phyloP scores from a whole-genome alignment of 768 basidiomycete genomes.

The Paxillus ammoniavirescens region DNA sequence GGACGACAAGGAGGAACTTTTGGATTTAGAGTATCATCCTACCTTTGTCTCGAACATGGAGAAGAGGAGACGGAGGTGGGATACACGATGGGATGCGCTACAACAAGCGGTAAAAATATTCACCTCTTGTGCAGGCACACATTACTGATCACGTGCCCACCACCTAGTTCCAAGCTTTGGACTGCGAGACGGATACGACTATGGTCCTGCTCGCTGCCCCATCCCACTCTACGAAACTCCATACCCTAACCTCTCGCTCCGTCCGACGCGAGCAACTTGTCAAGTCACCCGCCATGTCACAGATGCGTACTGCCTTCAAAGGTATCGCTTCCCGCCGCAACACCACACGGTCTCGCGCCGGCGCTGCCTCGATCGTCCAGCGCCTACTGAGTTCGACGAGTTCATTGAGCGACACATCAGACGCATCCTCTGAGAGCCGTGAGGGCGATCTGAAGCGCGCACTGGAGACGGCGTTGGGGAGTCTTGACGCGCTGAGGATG shows the following conservation, averaged over 20 bases:
- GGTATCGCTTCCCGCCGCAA: constrained; percentile 57
- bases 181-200: constrained; percentile 79
- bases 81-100: constrained; percentile 71
- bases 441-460: constrained; percentile 70
- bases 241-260: constrained; percentile 63
- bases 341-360: constrained; percentile 45
- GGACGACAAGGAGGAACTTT: constrained; percentile 64
- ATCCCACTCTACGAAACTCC: constrained; percentile 66
- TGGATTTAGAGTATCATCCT: constrained; percentile 78
- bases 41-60: constrained; percentile 62
- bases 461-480: constrained; percentile 64
- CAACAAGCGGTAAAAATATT: constrained; percentile 58
- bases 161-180: constrained; percentile 69
- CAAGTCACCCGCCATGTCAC: constrained; percentile 48
- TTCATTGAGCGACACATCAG: constrained; percentile 55
- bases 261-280: constrained; percentile 57
- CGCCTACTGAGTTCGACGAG: constrained; percentile 39
- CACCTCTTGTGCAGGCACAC: not conserved
- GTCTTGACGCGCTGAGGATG: constrained; percentile 56
- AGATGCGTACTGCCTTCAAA: constrained; percentile 57
- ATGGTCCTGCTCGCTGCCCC: constrained; percentile 74
- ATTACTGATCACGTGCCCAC: constrained; percentile 8
- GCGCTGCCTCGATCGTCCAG: constrained; percentile 44
- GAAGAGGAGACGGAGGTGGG: constrained; percentile 71
- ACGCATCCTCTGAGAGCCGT: constrained; percentile 47